These are phyloP conservation scores for Cryptosporidium sp. DNA, from an alignment of 169 alveolate genomes.

Conservation along the genomic window DNA sequence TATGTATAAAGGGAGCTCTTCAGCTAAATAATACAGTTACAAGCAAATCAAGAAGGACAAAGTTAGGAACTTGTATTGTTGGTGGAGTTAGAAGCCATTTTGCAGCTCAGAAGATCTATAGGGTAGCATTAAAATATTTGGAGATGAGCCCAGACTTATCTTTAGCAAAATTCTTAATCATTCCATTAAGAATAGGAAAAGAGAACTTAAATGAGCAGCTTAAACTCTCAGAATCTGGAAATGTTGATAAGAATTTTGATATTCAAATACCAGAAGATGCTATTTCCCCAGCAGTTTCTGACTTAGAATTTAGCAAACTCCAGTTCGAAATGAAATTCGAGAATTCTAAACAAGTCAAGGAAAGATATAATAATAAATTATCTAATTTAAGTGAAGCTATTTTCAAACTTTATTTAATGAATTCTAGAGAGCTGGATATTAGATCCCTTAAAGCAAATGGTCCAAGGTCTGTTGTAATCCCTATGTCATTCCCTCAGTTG, in stretches of 20 bases:
- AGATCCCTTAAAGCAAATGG: constrained; percentile 67
- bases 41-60: constrained; percentile 44
- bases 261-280: constrained; percentile 58
- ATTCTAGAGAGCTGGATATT: constrained; percentile 49
- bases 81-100: constrained; percentile 68
- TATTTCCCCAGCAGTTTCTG: constrained; percentile 57
- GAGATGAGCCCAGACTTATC: constrained; percentile 59
- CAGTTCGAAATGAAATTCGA: constrained; percentile 65
- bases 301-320: constrained; percentile 54
- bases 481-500: constrained; percentile 72
- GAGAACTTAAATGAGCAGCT: constrained; percentile 59
- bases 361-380: constrained; percentile 30
- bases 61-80: constrained; percentile 52
- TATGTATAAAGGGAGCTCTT: constrained; percentile 65
- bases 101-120: constrained; percentile 63
- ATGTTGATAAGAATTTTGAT: constrained; percentile 21
- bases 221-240: constrained; percentile 20
- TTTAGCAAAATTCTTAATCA: constrained; percentile 52
- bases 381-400: constrained; percentile 33
- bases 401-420: constrained; percentile 50
- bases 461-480: constrained; percentile 59
- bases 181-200: constrained; percentile 49
- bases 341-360: constrained; percentile 42
- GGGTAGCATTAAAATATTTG: constrained; percentile 38
- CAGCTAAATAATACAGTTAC: not conserved